Conservation (phyloP, 208 protist genomes). For the Trypanosoma caninum region DNA sequence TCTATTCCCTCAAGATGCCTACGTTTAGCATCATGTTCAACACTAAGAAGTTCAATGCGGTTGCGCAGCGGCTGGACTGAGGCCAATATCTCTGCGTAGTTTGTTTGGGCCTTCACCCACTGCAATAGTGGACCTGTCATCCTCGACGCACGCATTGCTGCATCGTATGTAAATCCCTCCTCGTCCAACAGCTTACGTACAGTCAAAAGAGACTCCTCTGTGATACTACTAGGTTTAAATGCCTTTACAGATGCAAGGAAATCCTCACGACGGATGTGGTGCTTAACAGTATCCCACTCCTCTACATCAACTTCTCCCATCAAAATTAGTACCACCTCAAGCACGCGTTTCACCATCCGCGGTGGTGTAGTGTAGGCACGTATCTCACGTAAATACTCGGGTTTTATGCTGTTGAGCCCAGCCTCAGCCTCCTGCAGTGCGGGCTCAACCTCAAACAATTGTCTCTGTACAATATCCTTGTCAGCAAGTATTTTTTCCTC, state of each 20-base stretch:
- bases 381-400: constrained; percentile 97
- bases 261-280: constrained; percentile 88
- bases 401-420: constrained; percentile 95
- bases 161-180: constrained; percentile 93
- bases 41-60: constrained; percentile 90
- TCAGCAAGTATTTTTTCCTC: constrained; percentile 71
- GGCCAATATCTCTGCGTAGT: constrained; percentile 93
- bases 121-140: constrained; percentile 96
- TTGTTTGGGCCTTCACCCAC: constrained; percentile 95
- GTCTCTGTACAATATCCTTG: constrained; percentile 53
- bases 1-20: constrained; percentile 51
- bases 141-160: constrained; percentile 93
- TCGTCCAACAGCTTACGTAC: constrained; percentile 88
- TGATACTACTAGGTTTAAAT: constrained; percentile 92
- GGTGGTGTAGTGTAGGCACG: constrained; percentile 96
- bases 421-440: constrained; percentile 96
- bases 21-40: constrained; percentile 58
- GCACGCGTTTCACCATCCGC: constrained; percentile 92
- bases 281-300: constrained; percentile 95
- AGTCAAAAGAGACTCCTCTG: constrained; percentile 44
- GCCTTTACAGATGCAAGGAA: constrained; percentile 95
- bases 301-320: constrained; percentile 70
- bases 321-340: constrained; percentile 89
- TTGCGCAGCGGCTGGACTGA: constrained; percentile 92
- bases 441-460: constrained; percentile 88